These are phyloP conservation scores for Penicillium subrubescens DNA, from an alignment of 495 filamentous ascomycete genomes.

Conservation along the genomic window DNA sequence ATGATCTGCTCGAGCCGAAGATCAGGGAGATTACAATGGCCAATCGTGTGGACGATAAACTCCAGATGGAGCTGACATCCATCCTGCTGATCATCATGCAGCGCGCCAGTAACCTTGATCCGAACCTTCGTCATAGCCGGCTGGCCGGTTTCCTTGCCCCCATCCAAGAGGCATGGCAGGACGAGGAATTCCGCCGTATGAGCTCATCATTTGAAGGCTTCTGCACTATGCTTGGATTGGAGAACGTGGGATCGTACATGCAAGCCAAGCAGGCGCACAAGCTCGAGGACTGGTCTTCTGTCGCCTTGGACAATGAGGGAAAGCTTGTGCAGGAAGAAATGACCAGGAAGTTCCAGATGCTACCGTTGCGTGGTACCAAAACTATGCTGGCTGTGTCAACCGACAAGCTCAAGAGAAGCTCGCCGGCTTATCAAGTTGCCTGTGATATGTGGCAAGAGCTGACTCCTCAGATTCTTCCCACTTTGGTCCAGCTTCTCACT, in stretches of 20 bases:
- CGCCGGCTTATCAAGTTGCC: slow-evolving; percentile 67
- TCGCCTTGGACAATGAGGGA: slow-evolving; percentile 75
- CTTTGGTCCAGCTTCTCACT: slow-evolving; percentile 82
- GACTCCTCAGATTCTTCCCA: slow-evolving; percentile 82
- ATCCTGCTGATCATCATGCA: slow-evolving; percentile 92
- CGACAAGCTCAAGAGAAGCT: slow-evolving; percentile 76
- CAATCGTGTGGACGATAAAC: slow-evolving; percentile 73
- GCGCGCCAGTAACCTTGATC: slow-evolving; percentile 75
- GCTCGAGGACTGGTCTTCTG: slow-evolving; percentile 79
- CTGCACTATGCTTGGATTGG: slow-evolving; percentile 75
- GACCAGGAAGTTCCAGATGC: slow-evolving; percentile 62
- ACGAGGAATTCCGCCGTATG: slow-evolving; percentile 64
- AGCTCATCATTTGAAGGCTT: slow-evolving; percentile 78
- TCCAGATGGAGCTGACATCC: slow-evolving; percentile 68
- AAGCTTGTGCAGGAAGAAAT: slow-evolving; percentile 75
- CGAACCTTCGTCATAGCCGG: slow-evolving; percentile 60
- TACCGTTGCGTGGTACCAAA: slow-evolving; percentile 86
- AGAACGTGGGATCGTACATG: slow-evolving; percentile 79
- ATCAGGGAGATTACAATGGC: slow-evolving; percentile 77
- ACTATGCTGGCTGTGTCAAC: slow-evolving; percentile 86
- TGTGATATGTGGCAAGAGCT: slow-evolving; percentile 80
- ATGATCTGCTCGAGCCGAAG: slow-evolving; percentile 80
- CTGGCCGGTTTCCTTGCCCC: slow-evolving; percentile 75
- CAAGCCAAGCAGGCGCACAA: slow-evolving; percentile 69
- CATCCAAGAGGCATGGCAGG: slow-evolving; percentile 78